Evolutionary conservation across 441 rosid genomes (phyloP).

Genomic region (Brassica balearica): DNA sequence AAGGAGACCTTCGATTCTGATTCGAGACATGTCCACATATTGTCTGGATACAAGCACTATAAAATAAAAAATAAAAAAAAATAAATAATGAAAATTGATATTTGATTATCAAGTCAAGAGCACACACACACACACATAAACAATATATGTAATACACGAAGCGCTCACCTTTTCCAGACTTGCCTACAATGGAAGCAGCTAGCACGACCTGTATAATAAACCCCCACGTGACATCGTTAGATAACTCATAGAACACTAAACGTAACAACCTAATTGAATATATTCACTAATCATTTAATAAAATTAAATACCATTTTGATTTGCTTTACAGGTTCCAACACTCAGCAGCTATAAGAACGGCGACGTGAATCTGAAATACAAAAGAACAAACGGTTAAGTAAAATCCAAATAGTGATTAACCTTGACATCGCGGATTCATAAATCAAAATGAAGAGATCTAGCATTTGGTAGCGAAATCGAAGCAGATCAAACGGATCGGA

Average conservation of each 20-base stretch:
- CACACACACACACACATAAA: neutral
- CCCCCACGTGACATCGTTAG: slow-evolving; percentile 22
- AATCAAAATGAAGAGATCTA: slow-evolving; percentile 37
- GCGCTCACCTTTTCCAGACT: slow-evolving; percentile 90
- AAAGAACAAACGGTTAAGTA: slow-evolving; percentile 12
- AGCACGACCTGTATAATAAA: slow-evolving; percentile 73
- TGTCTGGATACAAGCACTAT: slow-evolving; percentile 93
- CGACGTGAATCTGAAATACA: slow-evolving; percentile 37
- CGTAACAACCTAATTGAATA: neutral
- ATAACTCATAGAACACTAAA: slow-evolving; percentile 23
- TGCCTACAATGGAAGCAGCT: slow-evolving; percentile 79
- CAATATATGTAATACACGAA: slow-evolving; percentile 11
- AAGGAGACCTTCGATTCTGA: slow-evolving; percentile 96
- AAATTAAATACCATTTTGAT: slow-evolving; percentile 39
- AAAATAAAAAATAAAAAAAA: neutral
- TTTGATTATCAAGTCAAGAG: no score
- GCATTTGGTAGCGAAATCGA: slow-evolving; percentile 8
- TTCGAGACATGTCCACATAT: slow-evolving; percentile 96
- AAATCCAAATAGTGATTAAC: neutral
- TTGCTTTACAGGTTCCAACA: slow-evolving; percentile 28
- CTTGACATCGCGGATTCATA: neutral
- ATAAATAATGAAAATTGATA: no score
- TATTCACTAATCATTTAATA: neutral
- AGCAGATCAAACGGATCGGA: slow-evolving; percentile 43
- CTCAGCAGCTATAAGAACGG: slow-evolving; percentile 14